These are phyloP conservation scores for Trypanosoma brucei DNA, from an alignment of 208 protist genomes.

Conservation along the genomic window DNA sequence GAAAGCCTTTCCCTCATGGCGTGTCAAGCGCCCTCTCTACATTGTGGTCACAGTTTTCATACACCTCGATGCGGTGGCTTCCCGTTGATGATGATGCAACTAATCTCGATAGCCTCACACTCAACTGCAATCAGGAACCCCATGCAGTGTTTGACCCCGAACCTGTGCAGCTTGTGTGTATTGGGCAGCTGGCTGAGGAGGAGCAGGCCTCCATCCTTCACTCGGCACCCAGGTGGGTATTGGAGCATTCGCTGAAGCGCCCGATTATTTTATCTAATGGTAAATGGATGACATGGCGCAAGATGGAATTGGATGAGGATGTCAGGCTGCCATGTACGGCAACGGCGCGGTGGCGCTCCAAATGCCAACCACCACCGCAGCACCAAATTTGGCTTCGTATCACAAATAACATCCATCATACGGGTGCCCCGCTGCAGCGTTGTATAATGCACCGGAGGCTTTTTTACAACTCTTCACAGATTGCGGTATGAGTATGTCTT, in stretches of 20 bases:
- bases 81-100: conserved; percentile 11
- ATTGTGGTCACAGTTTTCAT: conserved; percentile 62
- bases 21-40: conserved; percentile 67
- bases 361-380: not conserved
- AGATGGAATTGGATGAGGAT: conserved; percentile 17
- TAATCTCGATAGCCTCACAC: not conserved
- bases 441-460: conserved; percentile 6
- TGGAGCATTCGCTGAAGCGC: conserved; percentile 32
- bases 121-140: conserved; percentile 15
- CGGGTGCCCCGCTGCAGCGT: not conserved
- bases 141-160: conserved; percentile 38
- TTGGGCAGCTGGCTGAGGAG: conserved; percentile 42
- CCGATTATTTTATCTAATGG: conserved; percentile 31
- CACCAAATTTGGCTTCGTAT: conserved; percentile 15
- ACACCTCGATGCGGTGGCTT: conserved; percentile 68
- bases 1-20: conserved; percentile 19
- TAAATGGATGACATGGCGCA: conserved; percentile 30
- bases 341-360: not conserved
- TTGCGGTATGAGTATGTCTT: not conserved
- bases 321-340: not conserved
- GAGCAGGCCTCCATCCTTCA: conserved; percentile 32
- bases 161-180: conserved; percentile 40
- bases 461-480: conserved; percentile 26
- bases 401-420: conserved; percentile 2
- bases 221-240: conserved; percentile 25